Percentiles rank a stretch among this genome's conserved stretches.
Evolutionary conservation across 495 filamentous ascomycete genomes (phyloP).

Genomic region (Pseudevernia furfuracea): DNA sequence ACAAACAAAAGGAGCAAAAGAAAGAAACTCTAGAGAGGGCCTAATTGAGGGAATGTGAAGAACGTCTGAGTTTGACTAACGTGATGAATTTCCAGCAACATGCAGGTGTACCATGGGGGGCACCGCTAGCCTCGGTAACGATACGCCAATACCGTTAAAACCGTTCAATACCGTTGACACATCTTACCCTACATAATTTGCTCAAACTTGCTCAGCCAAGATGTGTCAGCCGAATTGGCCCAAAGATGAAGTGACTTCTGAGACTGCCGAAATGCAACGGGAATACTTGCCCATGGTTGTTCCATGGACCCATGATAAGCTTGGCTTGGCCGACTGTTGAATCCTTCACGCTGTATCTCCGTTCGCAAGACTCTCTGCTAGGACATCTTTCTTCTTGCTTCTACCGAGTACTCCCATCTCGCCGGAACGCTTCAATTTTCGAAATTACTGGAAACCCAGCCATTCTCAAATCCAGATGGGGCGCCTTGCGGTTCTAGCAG

Average conservation of each 20-base stretch:
- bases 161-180: not conserved
- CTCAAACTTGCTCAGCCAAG: conserved; percentile 8
- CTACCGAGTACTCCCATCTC: not conserved
- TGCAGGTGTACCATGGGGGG: not conserved
- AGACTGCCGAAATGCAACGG: not conserved
- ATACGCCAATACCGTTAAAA: not conserved
- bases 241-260: not conserved
- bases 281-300: not conserved
- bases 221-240: not conserved
- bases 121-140: not conserved
- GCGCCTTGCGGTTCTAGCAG: not conserved
- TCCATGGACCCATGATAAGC: not conserved
- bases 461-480: not conserved
- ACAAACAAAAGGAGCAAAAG: not conserved
- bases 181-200: not conserved
- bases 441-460: not conserved
- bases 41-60: too few relatives aligned
- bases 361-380: too few relatives aligned
- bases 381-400: not conserved
- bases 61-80: not conserved
- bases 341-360: not conserved
- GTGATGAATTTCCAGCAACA: not conserved
- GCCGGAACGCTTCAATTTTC: not conserved
- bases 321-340: not conserved
- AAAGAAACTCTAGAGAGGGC: not conserved